Conservation (phyloP, 257 asterid genomes). For the Gentiana dahurica region DNA sequence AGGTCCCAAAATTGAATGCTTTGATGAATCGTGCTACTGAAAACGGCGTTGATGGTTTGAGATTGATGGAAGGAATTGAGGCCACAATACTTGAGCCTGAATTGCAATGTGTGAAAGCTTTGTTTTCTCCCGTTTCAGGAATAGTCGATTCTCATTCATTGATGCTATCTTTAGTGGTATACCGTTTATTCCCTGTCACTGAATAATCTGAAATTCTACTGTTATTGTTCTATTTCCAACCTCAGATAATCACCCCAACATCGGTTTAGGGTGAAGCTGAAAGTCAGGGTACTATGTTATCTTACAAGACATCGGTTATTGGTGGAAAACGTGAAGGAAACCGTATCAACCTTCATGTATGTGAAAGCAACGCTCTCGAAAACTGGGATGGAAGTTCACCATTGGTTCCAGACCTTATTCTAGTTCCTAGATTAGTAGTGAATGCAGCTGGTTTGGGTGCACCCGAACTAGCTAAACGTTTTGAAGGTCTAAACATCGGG, state of each 20-base stretch:
- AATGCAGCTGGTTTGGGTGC: slow-evolving; percentile 80
- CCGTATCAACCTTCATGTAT: slow-evolving; percentile 40
- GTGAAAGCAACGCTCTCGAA: slow-evolving; percentile 38
- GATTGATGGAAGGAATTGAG: slow-evolving; percentile 52
- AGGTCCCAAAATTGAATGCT: slow-evolving; percentile 44
- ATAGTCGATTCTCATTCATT: slow-evolving; percentile 62
- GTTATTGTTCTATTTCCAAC: slow-evolving; percentile 7
- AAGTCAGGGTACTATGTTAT: slow-evolving; percentile 51
- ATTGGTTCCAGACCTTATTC: slow-evolving; percentile 49
- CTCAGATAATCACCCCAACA: slow-evolving; percentile 30
- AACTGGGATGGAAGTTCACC: slow-evolving; percentile 29
- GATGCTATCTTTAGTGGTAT: slow-evolving; percentile 72
- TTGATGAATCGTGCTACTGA: slow-evolving; percentile 49
- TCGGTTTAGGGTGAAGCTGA: slow-evolving; percentile 88
- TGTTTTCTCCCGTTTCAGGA: slow-evolving; percentile 70
- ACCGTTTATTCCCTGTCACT: slow-evolving; percentile 1
- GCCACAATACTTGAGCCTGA: slow-evolving; percentile 60
- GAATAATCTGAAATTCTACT: background rate
- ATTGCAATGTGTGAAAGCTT: slow-evolving; percentile 57
- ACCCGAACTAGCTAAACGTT: slow-evolving; percentile 38
- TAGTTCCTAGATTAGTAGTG: slow-evolving; percentile 58
- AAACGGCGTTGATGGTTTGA: slow-evolving; percentile 62
- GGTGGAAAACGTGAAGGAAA: slow-evolving; percentile 51
- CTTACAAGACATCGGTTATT: slow-evolving; percentile 53
- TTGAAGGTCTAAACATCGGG: slow-evolving; percentile 29